Evolutionary conservation across 495 filamentous ascomycete species (phyloP), one percentile per base, ranked within the genome.

Genomic region (Parathielavia appendiculata): DNA sequence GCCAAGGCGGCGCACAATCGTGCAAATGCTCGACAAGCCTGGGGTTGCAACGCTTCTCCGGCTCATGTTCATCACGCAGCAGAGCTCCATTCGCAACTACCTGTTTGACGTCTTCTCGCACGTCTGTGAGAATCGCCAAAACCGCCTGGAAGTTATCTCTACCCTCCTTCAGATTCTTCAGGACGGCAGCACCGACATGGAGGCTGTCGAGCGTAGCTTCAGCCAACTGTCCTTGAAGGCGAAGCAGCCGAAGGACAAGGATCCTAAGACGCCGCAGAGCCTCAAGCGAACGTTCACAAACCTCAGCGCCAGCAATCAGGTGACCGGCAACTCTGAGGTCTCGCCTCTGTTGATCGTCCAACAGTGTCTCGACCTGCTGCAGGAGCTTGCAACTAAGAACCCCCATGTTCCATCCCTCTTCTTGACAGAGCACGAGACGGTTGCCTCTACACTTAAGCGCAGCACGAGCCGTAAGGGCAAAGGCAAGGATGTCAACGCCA

Each of bases 11-110:
- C 85, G 85, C 64, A 86, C 88, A 22, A 86, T 90, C 51, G 85
- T 96, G 34, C 93, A 99, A 71, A 95, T 97, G 86, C 83, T 97
- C 6, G 95, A 99, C 73, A 97, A 95, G 69, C 81, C 91, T 54
- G 93, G 93, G 26, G 85, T 99, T 69, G 93, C 95, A 22, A 97
- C 93, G 12, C 74, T 99, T 9, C 81, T 99, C 36, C 89, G 93
- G 16, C 79, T 99, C 13, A 96, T 99, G 92, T 99, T 99, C 68
- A 87, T 97, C 59, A 86, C 89, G 44, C 89, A 95, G 60, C 88
- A 91, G 54, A 88, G 87, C 35, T 86, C 89, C 38, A 75, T 81
- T 51, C 87, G 90, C 58, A 82, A 81, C 52, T 87, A 87, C 34
- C 79, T 99, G 17, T 88, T 91, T 64, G 85, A 87, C 47, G 88